Conservation (phyloP, 768 basidiomycete genomes). For the Paxillus ammoniavirescens region DNA sequence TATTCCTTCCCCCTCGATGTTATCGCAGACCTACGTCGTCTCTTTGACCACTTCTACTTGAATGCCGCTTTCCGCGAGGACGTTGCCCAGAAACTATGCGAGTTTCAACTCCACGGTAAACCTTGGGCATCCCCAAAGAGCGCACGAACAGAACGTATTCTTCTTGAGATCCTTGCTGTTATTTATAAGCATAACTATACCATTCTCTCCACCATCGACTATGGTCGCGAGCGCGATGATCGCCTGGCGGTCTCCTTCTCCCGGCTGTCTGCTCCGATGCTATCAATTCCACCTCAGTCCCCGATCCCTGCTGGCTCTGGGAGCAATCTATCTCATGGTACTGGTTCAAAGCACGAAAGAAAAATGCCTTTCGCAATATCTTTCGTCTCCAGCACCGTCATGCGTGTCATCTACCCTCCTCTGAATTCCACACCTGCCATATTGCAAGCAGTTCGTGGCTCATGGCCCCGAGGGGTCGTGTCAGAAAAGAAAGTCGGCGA, state of each 20-base stretch:
- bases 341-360: constrained; percentile 29
- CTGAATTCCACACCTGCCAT: constrained; percentile 76
- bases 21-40: constrained; percentile 50
- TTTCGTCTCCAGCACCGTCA: constrained; percentile 61
- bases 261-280: constrained; percentile 37
- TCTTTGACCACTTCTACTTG: constrained; percentile 47
- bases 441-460: constrained; percentile 70
- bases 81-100: constrained; percentile 53
- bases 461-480: constrained; percentile 80
- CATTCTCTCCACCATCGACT: constrained; percentile 70
- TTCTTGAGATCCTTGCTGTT: constrained; percentile 63
- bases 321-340: constrained; percentile 37
- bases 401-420: constrained; percentile 78
- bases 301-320: constrained; percentile 40
- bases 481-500: constrained; percentile 75
- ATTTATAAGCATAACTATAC: constrained; percentile 62
- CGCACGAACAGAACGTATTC: constrained; percentile 61
- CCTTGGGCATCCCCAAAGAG: constrained; percentile 74
- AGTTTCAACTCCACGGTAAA: constrained; percentile 66
- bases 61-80: constrained; percentile 55
- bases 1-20: constrained; percentile 64
- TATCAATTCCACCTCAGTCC: constrained; percentile 38
- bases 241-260: constrained; percentile 71
- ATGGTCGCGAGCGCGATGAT: constrained; percentile 75
- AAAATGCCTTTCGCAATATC: constrained; percentile 68